These are phyloP conservation scores for Xylariaceae sp. DNA, from an alignment of 2,329 filamentous ascomycete genomes.

Conservation along the genomic window DNA sequence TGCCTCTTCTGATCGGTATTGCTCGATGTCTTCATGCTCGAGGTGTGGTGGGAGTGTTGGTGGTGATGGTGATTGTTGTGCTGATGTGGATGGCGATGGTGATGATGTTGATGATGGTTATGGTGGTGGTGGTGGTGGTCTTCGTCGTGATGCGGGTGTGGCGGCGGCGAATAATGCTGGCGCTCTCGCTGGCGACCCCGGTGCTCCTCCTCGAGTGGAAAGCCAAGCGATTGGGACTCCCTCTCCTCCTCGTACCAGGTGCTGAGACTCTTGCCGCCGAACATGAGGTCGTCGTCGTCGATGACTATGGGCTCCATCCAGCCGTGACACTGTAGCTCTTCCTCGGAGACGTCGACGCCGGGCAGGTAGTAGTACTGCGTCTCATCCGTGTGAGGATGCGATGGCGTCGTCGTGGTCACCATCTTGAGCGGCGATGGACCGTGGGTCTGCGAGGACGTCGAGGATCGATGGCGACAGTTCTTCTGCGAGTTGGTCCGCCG, in stretches of 20 bases:
- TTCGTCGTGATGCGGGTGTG: constrained; percentile 10
- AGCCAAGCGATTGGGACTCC: constrained; percentile 41
- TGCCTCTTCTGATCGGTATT: constrained; percentile 26
- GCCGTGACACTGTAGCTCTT: constrained; percentile 25
- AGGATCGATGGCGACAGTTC: constrained; percentile 11
- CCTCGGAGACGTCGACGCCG: constrained; percentile 20
- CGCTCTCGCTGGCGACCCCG: constrained; percentile 40
- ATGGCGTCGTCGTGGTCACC: constrained; percentile 29
- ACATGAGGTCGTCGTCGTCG: constrained; percentile 60
- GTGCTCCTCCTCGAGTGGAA: constrained; percentile 40
- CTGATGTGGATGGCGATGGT: constrained; percentile 13
- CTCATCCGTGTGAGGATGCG: constrained; percentile 26
- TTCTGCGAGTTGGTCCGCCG: constrained; percentile 9
- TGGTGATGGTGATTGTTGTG: constrained; percentile 21
- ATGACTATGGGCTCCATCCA: constrained; percentile 58
- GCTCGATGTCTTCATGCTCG: constrained; percentile 18
- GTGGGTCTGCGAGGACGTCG: constrained; percentile 21
- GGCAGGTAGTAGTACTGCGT: constrained; percentile 31
- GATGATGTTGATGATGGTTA: constrained; percentile 19
- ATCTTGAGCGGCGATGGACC: constrained; percentile 34
- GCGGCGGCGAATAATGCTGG: constrained; percentile 14
- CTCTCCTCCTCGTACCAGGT: constrained; percentile 61
- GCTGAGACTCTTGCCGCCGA: constrained; percentile 58
- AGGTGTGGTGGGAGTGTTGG: constrained; percentile 18
- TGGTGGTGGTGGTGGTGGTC: background rate